phyloP scores from a whole-genome alignment of 139 green algal genomes.

The Microglena sp. region DNA sequence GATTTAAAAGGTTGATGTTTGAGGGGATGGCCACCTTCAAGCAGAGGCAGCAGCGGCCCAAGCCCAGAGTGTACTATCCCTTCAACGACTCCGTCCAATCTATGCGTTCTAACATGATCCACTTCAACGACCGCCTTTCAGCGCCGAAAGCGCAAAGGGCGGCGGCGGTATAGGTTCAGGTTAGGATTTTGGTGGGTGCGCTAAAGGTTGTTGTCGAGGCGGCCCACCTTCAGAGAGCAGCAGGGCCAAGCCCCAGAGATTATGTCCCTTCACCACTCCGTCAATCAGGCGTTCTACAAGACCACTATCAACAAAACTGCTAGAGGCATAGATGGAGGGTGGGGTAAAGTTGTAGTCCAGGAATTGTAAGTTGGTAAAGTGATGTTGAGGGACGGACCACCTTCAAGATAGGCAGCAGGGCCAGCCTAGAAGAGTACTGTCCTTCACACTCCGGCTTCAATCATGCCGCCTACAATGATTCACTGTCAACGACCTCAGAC shows the following conservation, averaged over 20 bases:
- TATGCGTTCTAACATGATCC: conserved; percentile 46
- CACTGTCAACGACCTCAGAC: conserved; percentile 55
- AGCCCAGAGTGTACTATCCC: conserved; percentile 17
- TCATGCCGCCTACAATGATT: conserved; percentile 43
- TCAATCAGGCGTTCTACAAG: conserved; percentile 45
- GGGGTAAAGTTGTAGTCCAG: too few relatives aligned
- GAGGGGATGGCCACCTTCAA: too few relatives aligned
- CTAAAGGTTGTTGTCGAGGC: too few relatives aligned
- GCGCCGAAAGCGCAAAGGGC: conserved; percentile 7
- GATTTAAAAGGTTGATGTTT: too few relatives aligned
- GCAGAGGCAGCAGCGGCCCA: too few relatives aligned
- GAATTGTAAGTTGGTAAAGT: too few relatives aligned
- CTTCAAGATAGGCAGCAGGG: conserved; percentile 41
- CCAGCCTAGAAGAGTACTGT: conserved; percentile 48
- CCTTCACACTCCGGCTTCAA: conserved; percentile 30
- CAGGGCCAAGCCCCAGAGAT: conserved; percentile 46
- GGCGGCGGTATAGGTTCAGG: too few relatives aligned
- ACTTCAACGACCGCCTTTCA: conserved; percentile 50
- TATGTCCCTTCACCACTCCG: conserved; percentile 31
- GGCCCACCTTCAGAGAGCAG: conserved; percentile 41
- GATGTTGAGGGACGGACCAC: too few relatives aligned
- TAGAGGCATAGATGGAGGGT: too few relatives aligned
- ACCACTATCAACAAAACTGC: conserved; percentile 51
- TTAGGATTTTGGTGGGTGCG: too few relatives aligned
- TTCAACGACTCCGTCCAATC: conserved; percentile 32